phyloP scores from a whole-genome alignment of 208 protist species.

The Crithidia brevicula region DNA sequence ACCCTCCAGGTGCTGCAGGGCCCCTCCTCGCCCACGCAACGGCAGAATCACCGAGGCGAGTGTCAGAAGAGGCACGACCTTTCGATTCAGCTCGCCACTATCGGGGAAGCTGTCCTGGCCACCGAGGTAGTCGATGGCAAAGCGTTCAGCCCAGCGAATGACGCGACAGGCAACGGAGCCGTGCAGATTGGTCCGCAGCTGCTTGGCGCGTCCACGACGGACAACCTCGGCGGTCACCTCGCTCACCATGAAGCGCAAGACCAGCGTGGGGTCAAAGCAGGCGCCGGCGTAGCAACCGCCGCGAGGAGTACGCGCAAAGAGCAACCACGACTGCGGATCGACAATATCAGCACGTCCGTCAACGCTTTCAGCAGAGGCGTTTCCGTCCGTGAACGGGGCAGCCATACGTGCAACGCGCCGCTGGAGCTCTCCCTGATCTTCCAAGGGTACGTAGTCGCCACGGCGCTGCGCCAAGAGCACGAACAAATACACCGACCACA shows the following conservation, averaged over 20 bases:
- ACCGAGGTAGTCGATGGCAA: conserved; percentile 69
- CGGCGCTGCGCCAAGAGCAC: conserved; percentile 59
- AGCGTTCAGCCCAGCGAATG: conserved; percentile 54
- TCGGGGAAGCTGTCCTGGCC: conserved; percentile 48
- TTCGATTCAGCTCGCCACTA: conserved; percentile 37
- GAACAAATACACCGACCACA: conserved; percentile 82
- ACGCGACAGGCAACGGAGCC: conserved; percentile 59
- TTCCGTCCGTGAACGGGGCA: neutral
- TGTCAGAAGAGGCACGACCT: conserved; percentile 72
- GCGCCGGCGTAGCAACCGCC: conserved; percentile 52
- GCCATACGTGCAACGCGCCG: conserved; percentile 6
- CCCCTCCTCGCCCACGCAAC: conserved; percentile 28
- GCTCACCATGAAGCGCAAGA: conserved; percentile 42
- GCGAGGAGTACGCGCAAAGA: conserved; percentile 43
- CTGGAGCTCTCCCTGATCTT: conserved; percentile 24
- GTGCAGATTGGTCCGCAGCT: conserved; percentile 53
- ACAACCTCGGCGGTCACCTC: conserved; percentile 32
- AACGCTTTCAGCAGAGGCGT: neutral
- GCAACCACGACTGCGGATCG: conserved; percentile 31
- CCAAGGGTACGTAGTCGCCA: conserved; percentile 38
- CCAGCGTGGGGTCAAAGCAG: conserved; percentile 41
- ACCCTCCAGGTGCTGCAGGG: neutral
- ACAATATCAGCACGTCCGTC: neutral
- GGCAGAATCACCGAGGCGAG: conserved; percentile 71
- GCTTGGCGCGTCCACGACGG: conserved; percentile 27